phyloP scores from a whole-genome alignment of 257 asterid species.

The Solanum chaucha region DNA sequence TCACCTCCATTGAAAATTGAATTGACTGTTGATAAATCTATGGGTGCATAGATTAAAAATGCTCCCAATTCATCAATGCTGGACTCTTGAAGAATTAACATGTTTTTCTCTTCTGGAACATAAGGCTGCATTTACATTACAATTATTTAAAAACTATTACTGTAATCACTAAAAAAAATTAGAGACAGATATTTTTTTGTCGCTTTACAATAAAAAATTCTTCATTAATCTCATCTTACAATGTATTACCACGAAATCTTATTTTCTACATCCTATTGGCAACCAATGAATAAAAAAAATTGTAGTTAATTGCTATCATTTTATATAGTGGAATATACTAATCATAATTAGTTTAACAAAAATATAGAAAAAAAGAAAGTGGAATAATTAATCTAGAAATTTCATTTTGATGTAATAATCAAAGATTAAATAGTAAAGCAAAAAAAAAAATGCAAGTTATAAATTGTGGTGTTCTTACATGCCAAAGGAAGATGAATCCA shows the following conservation, averaged over 20 bases:
- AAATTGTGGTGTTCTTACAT: too few species aligned
- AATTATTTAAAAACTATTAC: background rate
- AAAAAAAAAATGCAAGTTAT: too few species aligned
- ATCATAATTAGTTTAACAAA: too few species aligned
- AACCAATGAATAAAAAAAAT: too few species aligned
- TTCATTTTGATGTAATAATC: too few species aligned
- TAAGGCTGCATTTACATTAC: constrained; percentile 26
- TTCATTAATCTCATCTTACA: background rate
- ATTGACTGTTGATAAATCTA: constrained; percentile 14
- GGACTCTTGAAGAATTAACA: constrained; percentile 55
- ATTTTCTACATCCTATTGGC: too few species aligned
- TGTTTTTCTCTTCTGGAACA: constrained; percentile 27
- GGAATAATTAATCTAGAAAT: too few species aligned
- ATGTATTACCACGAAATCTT: background rate
- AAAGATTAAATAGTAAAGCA: too few species aligned
- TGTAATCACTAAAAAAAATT: background rate
- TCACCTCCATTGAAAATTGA: constrained; percentile 32
- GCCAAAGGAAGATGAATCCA: background rate
- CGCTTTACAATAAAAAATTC: background rate
- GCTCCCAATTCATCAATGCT: constrained; percentile 39
- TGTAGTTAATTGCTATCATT: too few species aligned
- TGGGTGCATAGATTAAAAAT: constrained; percentile 37
- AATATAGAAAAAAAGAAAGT: too few species aligned
- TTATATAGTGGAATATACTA: too few species aligned
- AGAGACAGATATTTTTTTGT: background rate